Conservation (phyloP, 208 protist genomes). For the Lotmaria passim region DNA sequence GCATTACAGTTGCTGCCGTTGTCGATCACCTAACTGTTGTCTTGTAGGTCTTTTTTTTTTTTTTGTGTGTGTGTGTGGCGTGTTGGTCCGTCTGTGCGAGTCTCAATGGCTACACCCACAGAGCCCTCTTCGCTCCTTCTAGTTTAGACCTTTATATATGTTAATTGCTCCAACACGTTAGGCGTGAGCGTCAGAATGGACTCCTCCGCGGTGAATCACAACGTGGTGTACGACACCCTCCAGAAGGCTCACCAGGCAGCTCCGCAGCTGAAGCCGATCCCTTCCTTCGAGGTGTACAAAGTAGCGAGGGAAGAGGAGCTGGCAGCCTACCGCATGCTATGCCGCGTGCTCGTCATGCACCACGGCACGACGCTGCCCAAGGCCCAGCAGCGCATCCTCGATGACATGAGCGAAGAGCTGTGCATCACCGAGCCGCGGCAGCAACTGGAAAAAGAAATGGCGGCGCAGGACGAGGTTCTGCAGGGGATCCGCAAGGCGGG, state of each 20-base stretch:
- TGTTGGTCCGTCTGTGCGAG: too few species aligned
- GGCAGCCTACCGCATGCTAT: constrained; percentile 66
- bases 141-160: not conserved
- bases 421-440: constrained; percentile 49
- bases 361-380: constrained; percentile 51
- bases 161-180: not conserved
- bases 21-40: too few species aligned
- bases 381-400: constrained; percentile 62
- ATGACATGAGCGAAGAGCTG: constrained; percentile 67
- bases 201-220: not conserved
- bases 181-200: constrained; percentile 17
- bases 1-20: too few species aligned
- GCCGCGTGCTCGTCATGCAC: constrained; percentile 84
- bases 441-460: constrained; percentile 55
- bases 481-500: constrained; percentile 51
- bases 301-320: constrained; percentile 84
- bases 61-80: too few species aligned
- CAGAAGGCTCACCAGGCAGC: constrained; percentile 46
- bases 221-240: constrained; percentile 62
- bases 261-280: constrained; percentile 48
- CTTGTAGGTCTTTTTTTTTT: too few species aligned
- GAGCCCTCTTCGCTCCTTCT: not conserved
- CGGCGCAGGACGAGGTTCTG: constrained; percentile 59
- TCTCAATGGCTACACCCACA: too few species aligned
- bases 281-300: constrained; percentile 81